Percentiles rank a stretch among this genome's conserved stretches.
Conservation (phyloP, 2,329 filamentous ascomycete species). For the Trichoderma polysporum region DNA sequence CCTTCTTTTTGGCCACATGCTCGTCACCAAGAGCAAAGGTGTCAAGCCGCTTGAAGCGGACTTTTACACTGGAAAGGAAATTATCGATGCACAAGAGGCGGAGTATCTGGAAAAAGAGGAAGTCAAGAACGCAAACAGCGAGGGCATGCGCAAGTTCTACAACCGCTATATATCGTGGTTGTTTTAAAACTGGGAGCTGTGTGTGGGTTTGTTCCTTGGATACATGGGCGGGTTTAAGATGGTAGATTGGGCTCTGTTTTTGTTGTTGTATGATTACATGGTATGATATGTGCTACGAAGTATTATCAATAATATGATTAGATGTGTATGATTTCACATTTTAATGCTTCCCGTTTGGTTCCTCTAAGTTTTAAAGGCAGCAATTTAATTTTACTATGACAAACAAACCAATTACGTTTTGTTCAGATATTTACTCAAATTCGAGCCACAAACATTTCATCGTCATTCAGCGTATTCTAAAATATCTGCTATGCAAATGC, state of each 20-base stretch:
- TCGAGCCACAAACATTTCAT: background rate
- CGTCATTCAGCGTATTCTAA: slow-evolving; percentile 12
- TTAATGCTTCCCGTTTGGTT: background rate
- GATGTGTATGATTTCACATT: background rate
- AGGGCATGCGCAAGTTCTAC: slow-evolving; percentile 37
- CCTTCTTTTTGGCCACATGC: slow-evolving; percentile 68
- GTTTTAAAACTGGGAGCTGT: slow-evolving; percentile 30
- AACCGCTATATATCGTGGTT: slow-evolving; percentile 40
- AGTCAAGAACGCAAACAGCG: slow-evolving; percentile 29
- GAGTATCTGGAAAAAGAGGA: slow-evolving; percentile 56
- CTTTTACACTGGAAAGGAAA: slow-evolving; percentile 70
- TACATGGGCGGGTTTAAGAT: background rate
- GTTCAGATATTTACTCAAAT: background rate
- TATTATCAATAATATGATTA: slow-evolving; percentile 1
- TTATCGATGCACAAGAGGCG: slow-evolving; percentile 70
- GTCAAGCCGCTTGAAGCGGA: slow-evolving; percentile 61
- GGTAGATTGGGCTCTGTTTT: background rate
- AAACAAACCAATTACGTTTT: too few relatives aligned
- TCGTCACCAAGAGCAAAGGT: slow-evolving; percentile 52
- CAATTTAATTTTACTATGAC: background rate
- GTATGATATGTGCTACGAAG: background rate
- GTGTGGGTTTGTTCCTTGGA: background rate
- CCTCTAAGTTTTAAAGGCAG: background rate
- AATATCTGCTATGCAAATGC: slow-evolving; percentile 13
- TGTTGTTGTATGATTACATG: background rate